phyloP scores from a whole-genome alignment of 2,329 filamentous ascomycete species.

The Claviceps sp. region DNA sequence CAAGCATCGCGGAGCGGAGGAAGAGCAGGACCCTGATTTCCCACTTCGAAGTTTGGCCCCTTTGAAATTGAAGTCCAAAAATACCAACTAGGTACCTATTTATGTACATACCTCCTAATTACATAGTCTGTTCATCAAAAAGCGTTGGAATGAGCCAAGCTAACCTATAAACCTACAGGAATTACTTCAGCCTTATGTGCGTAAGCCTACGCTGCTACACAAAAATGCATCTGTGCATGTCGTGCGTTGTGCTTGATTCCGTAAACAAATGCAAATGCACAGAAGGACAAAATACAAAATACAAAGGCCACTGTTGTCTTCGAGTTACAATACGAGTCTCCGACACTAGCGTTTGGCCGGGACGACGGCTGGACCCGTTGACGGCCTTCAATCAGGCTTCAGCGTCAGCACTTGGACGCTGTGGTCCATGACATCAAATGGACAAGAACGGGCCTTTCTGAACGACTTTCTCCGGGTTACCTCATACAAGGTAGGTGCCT shows the following conservation, averaged over 20 bases:
- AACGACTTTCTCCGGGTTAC: no score
- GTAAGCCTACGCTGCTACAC: no score
- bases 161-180: neutral
- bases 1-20: neutral
- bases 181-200: no score
- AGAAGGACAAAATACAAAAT: no score
- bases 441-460: no score
- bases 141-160: neutral
- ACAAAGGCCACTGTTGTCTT: neutral
- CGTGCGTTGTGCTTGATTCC: no score
- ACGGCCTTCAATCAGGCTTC: neutral
- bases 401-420: no score
- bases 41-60: neutral
- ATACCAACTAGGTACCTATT: neutral
- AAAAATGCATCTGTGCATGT: no score
- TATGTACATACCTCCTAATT: neutral
- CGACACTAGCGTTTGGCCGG: neutral
- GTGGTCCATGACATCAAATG: no score
- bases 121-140: neutral
- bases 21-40: neutral
- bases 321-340: neutral
- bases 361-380: constrained; percentile 1
- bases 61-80: neutral
- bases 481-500: no score
- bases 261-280: no score